Percentiles rank a stretch among this genome's conserved stretches.
These are phyloP conservation scores for Gyromitra esculenta DNA, from an alignment of 2,329 filamentous ascomycete species.

Conservation along the genomic window DNA sequence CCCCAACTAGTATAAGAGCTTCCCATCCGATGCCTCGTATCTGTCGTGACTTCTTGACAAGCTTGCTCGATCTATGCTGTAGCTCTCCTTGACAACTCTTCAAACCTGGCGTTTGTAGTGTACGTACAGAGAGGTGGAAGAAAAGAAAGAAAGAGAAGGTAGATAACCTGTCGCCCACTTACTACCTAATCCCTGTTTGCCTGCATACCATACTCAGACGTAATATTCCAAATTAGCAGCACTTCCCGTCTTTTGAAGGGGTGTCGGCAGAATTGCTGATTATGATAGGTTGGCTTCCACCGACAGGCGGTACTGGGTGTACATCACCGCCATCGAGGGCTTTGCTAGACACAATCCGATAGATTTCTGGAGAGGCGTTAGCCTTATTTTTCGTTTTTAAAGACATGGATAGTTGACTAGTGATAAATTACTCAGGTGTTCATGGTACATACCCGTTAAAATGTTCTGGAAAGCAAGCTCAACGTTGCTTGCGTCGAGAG, in stretches of 20 bases:
- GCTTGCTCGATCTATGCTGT: conserved; percentile 48
- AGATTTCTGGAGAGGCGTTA: conserved; percentile 77
- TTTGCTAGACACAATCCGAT: conserved; percentile 98
- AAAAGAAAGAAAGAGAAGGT: conserved; percentile 40
- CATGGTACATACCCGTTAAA: conserved; percentile 78
- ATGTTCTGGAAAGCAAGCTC: conserved; percentile 99
- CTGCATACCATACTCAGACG: conserved; percentile 35
- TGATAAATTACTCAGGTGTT: conserved; percentile 6
- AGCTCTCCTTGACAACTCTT: conserved; percentile 44
- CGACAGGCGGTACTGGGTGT: conserved; percentile 77
- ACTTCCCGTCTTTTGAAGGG: conserved; percentile 80
- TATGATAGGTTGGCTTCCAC: conserved; percentile 82
- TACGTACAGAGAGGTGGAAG: conserved; percentile 50
- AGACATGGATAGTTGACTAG: conserved; percentile 13
- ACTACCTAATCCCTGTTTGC: conserved; percentile 36
- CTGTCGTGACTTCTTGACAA: conserved; percentile 41
- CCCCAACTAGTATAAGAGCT: conserved; percentile 38
- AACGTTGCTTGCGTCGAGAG: conserved; percentile 97
- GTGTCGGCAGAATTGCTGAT: conserved; percentile 86
- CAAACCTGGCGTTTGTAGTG: conserved; percentile 49
- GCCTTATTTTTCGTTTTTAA: conserved; percentile 1
- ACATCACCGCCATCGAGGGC: conserved; percentile 89
- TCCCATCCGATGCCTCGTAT: conserved; percentile 39
- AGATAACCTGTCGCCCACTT: conserved; percentile 38
- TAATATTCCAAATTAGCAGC: conserved; percentile 68